phyloP scores from a whole-genome alignment of 768 basidiomycete genomes.

The Suillus spraguei region DNA sequence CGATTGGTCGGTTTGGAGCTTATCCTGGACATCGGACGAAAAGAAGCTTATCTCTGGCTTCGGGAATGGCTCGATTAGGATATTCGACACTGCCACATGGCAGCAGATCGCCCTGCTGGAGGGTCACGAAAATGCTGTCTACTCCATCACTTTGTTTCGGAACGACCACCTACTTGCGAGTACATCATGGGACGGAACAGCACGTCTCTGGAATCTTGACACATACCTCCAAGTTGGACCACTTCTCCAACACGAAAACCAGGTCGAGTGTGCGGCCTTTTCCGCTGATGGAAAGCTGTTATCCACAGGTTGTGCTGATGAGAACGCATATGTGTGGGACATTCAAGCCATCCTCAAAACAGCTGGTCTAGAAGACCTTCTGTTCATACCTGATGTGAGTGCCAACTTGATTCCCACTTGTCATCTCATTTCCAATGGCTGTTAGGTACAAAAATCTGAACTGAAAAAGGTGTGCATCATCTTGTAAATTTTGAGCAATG shows the following conservation, averaged over 20 bases:
- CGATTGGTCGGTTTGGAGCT: not conserved
- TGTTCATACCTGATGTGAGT: not conserved
- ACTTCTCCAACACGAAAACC: not conserved
- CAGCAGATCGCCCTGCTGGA: not conserved
- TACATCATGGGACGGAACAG: constrained; percentile 5
- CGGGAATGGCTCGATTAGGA: not conserved
- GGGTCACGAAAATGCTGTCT: rapidly evolving
- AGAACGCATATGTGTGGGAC: not conserved
- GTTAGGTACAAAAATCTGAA: not conserved
- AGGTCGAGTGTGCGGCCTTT: not conserved
- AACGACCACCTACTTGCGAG: not conserved
- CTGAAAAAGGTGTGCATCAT: not conserved
- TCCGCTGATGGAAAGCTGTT: constrained; percentile 11
- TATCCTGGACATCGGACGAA: not conserved
- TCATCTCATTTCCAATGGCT: no score
- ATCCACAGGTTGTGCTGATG: not conserved
- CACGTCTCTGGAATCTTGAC: constrained; percentile 12
- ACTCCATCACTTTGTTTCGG: not conserved
- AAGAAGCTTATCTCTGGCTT: not conserved
- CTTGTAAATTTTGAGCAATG: not conserved
- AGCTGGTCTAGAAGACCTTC: not conserved
- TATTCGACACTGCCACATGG: constrained; percentile 6
- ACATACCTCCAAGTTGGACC: not conserved
- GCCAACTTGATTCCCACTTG: not conserved
- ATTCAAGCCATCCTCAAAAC: not conserved